Percentiles rank a stretch among this genome's conserved stretches.
phyloP scores from a whole-genome alignment of 192 early-diverging fungal genomes.

The Mortierella antarctica region DNA sequence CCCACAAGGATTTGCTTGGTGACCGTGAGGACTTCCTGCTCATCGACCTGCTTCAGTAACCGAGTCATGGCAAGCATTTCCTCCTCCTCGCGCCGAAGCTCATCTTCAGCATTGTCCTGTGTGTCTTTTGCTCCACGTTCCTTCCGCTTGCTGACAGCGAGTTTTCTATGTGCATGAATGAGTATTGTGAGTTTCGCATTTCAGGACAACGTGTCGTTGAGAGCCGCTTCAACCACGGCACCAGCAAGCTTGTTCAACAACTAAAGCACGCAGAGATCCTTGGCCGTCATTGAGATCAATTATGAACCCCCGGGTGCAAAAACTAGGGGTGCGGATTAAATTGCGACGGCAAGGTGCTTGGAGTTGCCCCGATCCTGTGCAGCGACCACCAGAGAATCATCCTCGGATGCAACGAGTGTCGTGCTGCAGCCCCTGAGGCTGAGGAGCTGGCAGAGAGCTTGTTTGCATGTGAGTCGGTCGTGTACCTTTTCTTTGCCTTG shows the following conservation, averaged over 20 bases:
- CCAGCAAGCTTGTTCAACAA: too few relatives aligned
- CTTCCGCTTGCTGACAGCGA: background rate
- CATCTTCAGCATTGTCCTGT: conserved; percentile 10
- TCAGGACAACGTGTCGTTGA: background rate
- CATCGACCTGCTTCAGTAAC: conserved; percentile 17
- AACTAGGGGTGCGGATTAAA: too few relatives aligned
- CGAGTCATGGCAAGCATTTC: conserved; percentile 28
- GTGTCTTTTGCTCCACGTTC: background rate
- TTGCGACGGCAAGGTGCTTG: too few relatives aligned
- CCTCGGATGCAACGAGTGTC: too few relatives aligned
- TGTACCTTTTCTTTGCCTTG: conserved; percentile 45
- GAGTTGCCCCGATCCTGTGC: too few relatives aligned
- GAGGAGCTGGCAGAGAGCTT: background rate
- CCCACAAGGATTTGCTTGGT: conserved; percentile 19
- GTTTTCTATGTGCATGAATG: conserved; percentile 14
- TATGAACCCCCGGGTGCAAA: too few relatives aligned
- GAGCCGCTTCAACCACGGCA: too few relatives aligned
- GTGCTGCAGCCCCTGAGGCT: too few relatives aligned
- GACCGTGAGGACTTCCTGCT: conserved; percentile 4
- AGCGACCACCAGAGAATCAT: too few relatives aligned
- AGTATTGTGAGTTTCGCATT: background rate
- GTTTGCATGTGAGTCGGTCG: background rate
- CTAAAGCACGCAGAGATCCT: too few relatives aligned
- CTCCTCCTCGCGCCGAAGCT: conserved; percentile 30
- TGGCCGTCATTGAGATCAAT: too few relatives aligned